A percentile compares a stretch with the other conserved stretches of the same genome.
These are phyloP conservation scores for Aegilops longissima DNA, from an alignment of 176 grass and related monocot species.

Conservation along the genomic window DNA sequence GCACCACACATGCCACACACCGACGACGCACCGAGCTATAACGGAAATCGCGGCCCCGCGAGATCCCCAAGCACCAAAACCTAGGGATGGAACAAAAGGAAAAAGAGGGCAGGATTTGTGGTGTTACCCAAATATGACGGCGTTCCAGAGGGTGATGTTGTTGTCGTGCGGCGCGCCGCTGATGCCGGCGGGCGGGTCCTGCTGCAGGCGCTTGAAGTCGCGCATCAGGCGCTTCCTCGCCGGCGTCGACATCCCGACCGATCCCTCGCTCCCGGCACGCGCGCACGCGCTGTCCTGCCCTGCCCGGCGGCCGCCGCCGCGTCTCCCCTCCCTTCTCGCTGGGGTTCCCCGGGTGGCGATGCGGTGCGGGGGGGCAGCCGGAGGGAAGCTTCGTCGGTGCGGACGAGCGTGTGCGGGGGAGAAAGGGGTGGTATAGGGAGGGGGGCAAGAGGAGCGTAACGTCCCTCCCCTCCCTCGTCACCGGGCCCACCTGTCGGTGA, in stretches of 20 bases:
- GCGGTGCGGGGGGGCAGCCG: not conserved
- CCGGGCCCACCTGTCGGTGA: not conserved
- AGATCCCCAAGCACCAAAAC: constrained; percentile 6
- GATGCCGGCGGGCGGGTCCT: constrained; percentile 90
- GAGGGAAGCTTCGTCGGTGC: constrained; percentile 34
- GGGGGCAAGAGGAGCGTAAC: constrained; percentile 6
- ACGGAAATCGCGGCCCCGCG: not conserved
- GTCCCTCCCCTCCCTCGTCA: not conserved
- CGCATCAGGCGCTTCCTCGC: constrained; percentile 97
- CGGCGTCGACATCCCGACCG: constrained; percentile 71
- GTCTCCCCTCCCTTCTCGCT: not conserved
- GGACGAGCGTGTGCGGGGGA: not conserved
- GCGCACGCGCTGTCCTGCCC: not conserved
- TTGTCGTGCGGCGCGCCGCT: constrained; percentile 94
- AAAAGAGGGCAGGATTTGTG: not conserved
- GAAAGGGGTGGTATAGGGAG: not conserved
- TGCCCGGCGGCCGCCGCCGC: not conserved
- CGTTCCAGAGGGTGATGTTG: constrained; percentile 98
- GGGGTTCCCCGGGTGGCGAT: not conserved
- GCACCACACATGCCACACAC: no score
- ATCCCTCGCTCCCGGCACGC: not conserved
- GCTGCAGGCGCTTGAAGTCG: constrained; percentile 93
- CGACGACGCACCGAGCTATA: not conserved
- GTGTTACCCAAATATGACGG: constrained; percentile 74
- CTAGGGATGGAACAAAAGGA: not conserved